Evolutionary conservation across 2,329 filamentous ascomycete genomes (phyloP).

Genomic region (Fusarium sp.): DNA sequence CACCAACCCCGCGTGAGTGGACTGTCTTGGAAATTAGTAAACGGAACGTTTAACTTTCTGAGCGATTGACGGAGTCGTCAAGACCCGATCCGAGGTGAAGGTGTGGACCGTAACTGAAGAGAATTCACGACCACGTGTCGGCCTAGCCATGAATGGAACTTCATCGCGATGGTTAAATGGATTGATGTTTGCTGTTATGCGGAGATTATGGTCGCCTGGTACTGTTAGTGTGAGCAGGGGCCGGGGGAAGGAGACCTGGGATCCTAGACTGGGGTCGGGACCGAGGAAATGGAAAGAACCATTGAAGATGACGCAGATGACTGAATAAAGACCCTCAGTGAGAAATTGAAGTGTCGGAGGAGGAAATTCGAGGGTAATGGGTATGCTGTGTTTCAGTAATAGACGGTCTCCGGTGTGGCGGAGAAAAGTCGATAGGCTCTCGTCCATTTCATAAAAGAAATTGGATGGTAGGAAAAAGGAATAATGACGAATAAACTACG

Average conservation of each 20-base stretch:
- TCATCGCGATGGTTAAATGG: constrained; percentile 37
- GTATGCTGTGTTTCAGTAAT: constrained; percentile 21
- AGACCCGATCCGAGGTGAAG: constrained; percentile 4
- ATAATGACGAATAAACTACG: constrained; percentile 7
- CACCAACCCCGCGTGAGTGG: constrained; percentile 25
- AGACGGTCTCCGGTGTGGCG: constrained; percentile 26
- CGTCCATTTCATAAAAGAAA: constrained; percentile 17
- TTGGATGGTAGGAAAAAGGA: constrained; percentile 12
- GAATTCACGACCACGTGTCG: constrained; percentile 19
- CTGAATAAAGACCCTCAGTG: constrained; percentile 6
- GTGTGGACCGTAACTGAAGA: constrained; percentile 4
- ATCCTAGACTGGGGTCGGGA: constrained; percentile 14
- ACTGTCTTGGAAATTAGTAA: constrained; percentile 33
- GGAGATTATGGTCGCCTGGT: constrained; percentile 42
- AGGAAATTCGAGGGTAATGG: not conserved
- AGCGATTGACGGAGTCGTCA: constrained; percentile 13
- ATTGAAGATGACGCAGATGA: constrained; percentile 34
- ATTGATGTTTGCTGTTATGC: constrained; percentile 26
- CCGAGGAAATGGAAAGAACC: constrained; percentile 3
- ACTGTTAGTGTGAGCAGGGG: constrained; percentile 38
- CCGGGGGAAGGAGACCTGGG: constrained; percentile 27
- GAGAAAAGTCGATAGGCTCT: constrained; percentile 3
- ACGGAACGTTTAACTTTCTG: constrained; percentile 29
- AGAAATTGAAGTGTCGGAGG: not conserved
- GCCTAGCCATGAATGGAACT: constrained; percentile 24